phyloP scores from a whole-genome alignment of 768 basidiomycete genomes.

The Tubosaeta sp. region DNA sequence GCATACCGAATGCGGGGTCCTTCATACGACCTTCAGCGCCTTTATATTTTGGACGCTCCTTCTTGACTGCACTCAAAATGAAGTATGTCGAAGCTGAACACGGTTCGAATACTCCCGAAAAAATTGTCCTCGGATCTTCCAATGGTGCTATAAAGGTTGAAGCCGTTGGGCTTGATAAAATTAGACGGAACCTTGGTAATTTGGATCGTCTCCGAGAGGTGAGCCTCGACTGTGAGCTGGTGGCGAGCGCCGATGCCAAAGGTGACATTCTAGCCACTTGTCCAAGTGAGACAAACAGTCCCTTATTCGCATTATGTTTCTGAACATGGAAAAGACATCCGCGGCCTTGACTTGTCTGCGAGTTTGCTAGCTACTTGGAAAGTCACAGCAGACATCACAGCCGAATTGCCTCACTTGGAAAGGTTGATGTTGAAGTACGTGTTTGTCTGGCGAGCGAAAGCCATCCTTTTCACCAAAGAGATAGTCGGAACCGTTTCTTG shows the following conservation, averaged over 20 bases:
- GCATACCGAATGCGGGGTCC: conserved; percentile 62
- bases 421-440: conserved; percentile 77
- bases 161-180: conserved; percentile 77
- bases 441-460: conserved; percentile 8
- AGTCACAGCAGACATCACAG: conserved; percentile 55
- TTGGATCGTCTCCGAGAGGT: conserved; percentile 69
- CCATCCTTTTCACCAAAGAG: conserved; percentile 14
- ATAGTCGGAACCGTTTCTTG: conserved; percentile 66
- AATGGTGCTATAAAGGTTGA: conserved; percentile 80
- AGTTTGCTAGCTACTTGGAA: conserved; percentile 75
- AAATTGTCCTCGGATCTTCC: conserved; percentile 74
- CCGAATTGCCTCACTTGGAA: conserved; percentile 57
- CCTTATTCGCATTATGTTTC: conserved; percentile 6
- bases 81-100: conserved; percentile 74
- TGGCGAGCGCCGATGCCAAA: conserved; percentile 47
- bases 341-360: conserved; percentile 75
- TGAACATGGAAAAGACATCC: conserved; percentile 49
- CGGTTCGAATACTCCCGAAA: conserved; percentile 52
- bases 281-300: conserved; percentile 50
- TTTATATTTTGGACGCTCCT: conserved; percentile 60
- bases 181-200: conserved; percentile 64
- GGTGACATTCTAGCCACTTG: conserved; percentile 55
- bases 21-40: conserved; percentile 70
- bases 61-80: conserved; percentile 65
- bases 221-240: conserved; percentile 68